phyloP scores from a whole-genome alignment of 2,329 filamentous ascomycete species.

The Penicillium corylophilum region DNA sequence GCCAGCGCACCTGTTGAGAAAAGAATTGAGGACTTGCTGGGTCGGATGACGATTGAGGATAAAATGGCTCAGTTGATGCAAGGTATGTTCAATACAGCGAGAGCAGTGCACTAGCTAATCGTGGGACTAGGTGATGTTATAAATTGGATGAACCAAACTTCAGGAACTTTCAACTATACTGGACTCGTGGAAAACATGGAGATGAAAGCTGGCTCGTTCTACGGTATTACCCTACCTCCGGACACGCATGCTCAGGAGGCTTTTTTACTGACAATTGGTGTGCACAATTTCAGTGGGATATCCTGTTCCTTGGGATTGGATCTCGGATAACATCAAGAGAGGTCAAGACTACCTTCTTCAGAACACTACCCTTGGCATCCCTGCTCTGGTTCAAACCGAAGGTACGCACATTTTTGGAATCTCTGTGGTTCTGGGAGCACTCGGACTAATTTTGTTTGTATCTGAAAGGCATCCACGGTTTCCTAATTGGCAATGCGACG shows the following conservation, averaged over 20 bases:
- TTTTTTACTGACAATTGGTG: neutral
- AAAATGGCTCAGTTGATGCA: conserved; percentile 70
- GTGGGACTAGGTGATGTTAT: conserved; percentile 59
- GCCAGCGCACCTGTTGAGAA: conserved; percentile 61
- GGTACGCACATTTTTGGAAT: conserved; percentile 39
- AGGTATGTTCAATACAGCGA: conserved; percentile 30
- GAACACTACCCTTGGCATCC: conserved; percentile 68
- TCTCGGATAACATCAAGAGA: conserved; percentile 61
- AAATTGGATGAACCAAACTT: conserved; percentile 71
- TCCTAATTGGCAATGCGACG: conserved; percentile 69
- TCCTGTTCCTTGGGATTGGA: conserved; percentile 62
- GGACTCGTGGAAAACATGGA: conserved; percentile 67
- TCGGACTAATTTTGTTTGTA: neutral
- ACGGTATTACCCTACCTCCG: conserved; percentile 36
- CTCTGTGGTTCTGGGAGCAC: neutral
- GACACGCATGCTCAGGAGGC: neutral
- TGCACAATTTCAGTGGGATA: conserved; percentile 55
- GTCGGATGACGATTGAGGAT: conserved; percentile 71
- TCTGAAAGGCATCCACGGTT: conserved; percentile 60
- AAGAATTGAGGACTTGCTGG: conserved; percentile 65
- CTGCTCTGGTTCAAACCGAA: conserved; percentile 71
- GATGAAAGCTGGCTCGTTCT: conserved; percentile 66
- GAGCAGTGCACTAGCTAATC: neutral
- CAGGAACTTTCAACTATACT: conserved; percentile 64
- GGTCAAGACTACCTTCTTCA: conserved; percentile 69